These are phyloP conservation scores for Pseudonitzschia pungens DNA, from an alignment of 108 stramenopile genomes.

Conservation along the genomic window DNA sequence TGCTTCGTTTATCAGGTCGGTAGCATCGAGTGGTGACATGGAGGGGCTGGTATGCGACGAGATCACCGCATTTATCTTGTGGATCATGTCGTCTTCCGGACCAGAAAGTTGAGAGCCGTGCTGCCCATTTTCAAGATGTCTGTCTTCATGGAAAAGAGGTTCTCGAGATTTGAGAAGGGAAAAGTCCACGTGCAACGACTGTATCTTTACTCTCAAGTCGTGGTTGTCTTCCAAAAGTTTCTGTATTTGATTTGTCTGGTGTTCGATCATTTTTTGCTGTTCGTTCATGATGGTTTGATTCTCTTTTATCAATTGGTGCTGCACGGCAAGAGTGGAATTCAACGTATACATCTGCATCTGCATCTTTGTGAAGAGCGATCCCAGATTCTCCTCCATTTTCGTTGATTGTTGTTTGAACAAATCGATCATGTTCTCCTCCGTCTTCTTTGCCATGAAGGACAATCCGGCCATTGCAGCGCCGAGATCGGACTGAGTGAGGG, in stretches of 20 bases:
- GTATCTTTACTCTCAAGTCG: conserved; percentile 3
- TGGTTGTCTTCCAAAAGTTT: conserved; percentile 18
- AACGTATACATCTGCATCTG: conserved; percentile 14
- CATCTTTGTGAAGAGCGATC: background rate
- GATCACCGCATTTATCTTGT: background rate
- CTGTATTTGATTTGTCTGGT: conserved; percentile 19
- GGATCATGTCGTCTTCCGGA: background rate
- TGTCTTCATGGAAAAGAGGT: background rate
- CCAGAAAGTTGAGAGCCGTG: background rate
- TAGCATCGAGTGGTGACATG: too few relatives aligned
- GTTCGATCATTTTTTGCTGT: conserved; percentile 21
- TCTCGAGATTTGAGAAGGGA: conserved; percentile 8
- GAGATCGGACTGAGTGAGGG: conserved; percentile 29
- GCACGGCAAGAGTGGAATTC: conserved; percentile 1
- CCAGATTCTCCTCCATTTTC: background rate
- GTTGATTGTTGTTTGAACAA: conserved; percentile 19
- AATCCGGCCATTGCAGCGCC: conserved; percentile 44
- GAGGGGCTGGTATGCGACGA: background rate
- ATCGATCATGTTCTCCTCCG: conserved; percentile 27
- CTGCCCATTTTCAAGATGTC: background rate
- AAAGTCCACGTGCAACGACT: conserved; percentile 21
- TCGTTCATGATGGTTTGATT: conserved; percentile 20
- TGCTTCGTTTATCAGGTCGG: too few relatives aligned
- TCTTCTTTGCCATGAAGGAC: conserved; percentile 36
- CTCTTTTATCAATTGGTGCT: conserved; percentile 18